Base-by-base conservation (phyloP, 352 stramenopile species). In the Globisporangium viniferum region DNA sequence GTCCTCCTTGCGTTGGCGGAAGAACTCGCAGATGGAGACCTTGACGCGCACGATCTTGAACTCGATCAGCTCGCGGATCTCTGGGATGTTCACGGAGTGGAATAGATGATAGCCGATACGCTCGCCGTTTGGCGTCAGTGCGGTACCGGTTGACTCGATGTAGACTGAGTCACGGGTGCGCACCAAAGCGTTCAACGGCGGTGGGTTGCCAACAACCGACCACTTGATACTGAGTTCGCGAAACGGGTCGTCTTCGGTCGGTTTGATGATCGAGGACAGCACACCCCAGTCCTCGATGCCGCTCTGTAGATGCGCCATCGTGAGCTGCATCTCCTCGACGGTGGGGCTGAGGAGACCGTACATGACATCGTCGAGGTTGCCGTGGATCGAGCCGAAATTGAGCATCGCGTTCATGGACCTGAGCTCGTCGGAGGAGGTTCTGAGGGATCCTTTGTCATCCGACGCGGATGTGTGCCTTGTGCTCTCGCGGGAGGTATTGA, bases 101-200 rank as follows among this genome's bases (percentile, higher is more conserved):
- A 78, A 36, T 18, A 84, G 64, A 75, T 88, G 80, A 61, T 81
- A 92, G 10, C 81, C 81, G 49, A 92, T 68, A 29, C 70, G 54
- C 48, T 90, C 78, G 24, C 77, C 78, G 14, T 64, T 79, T 14
- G 74, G 64, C 8, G 87, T 73, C 0, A 64, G 49, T 0, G 68
- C 63, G 33, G 82, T 74, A 1, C 82, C 82, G 2, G 71, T 84
- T 5, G 80, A 81, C 57, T 91, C 80, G 54, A 91, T 64, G 59
- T 79, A 87, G 46, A 87, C 78, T 39, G 77, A 77, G 69, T 91
- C 82, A 15, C 82, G 80, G 61, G 81, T 75, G 44, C 80, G 82
- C 27, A 86, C 74, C 18, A 91, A 51, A 48, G 68, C 29, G 67
- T 75, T 62, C 69, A 86, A 33, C 64, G 75, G 49, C 56, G 71